phyloP scores from a whole-genome alignment of 1,139 yeast species.

The Kodamaea fungicola region DNA sequence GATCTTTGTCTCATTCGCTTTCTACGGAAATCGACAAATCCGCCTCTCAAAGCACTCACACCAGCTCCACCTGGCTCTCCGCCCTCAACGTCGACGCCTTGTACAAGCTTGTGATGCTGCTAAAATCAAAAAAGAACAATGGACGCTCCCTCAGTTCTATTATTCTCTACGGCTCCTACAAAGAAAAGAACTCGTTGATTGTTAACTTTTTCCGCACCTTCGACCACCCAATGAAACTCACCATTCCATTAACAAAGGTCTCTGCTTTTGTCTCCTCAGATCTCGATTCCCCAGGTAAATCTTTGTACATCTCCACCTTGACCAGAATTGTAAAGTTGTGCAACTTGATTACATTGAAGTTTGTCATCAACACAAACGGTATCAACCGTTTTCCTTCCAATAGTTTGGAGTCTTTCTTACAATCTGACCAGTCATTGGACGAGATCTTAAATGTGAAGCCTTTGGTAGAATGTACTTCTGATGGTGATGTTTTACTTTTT shows the following conservation, averaged over 20 bases:
- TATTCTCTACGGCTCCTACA: constrained; percentile 30
- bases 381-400: constrained; percentile 14
- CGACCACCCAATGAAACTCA: background rate
- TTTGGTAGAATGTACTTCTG: constrained; percentile 3
- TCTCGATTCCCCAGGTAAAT: constrained; percentile 17
- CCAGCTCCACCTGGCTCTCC: constrained; percentile 19
- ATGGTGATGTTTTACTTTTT: constrained; percentile 4
- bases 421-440: constrained; percentile 9
- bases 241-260: constrained; percentile 9
- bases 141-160: constrained; percentile 23
- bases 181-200: constrained; percentile 27
- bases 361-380: constrained; percentile 17
- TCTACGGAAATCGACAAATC: constrained; percentile 26
- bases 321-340: constrained; percentile 16
- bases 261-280: constrained; percentile 6
- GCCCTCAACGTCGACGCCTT: constrained; percentile 12
- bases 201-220: constrained; percentile 19
- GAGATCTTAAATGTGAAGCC: constrained; percentile 10
- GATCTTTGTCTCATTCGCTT: constrained; percentile 20
- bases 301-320: constrained; percentile 15
- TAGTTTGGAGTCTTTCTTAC: constrained; percentile 10
- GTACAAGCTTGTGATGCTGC: constrained; percentile 8
- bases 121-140: constrained; percentile 7
- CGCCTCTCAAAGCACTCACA: constrained; percentile 23
- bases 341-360: constrained; percentile 19